Base-by-base conservation (phyloP, 164 flowering plant species). In the Aristolochia contorta region DNA sequence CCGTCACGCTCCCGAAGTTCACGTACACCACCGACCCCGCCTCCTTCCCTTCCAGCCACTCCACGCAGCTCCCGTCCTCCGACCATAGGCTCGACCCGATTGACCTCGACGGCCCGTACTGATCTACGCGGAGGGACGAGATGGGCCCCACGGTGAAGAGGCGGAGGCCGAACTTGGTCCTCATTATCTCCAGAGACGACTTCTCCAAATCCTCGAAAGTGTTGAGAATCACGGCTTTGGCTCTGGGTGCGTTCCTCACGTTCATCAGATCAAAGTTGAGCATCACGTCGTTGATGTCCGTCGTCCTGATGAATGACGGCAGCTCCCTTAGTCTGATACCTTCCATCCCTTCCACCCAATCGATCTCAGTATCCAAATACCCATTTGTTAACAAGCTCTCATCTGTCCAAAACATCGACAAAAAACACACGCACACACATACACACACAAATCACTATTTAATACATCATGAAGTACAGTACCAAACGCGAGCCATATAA, bases 121-220 rank as follows among this genome's bases (percentile, higher is more conserved):
- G n/a, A 74, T 76, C 82, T 79, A 55, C 15, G 12, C 43, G 43
- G 43, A 37, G 12, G 43, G 7, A 10, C 9, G 43, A 37, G 43
- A 37, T 0, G 43, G 12, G 83, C 6, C 85, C 85, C 13, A 77
- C 60, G 0, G 85, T 27, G 60, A 63, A 59, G 13, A 79, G 54
- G 0, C 33, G 67, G 0, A 66, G 69, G 51, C 50, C 30, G 22
- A 67, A 55, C n/a, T 37, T 52, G 49, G 57, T 32, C 1, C 65
- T 60, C 3, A 81, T 73, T 13, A 65, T 67, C 6, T 75, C 65
- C 13, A 79, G n/a, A 12, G 68, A 72, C 5, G 68, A 69, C 0
- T 52, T 56, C 47, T 81, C 85, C 14, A 81, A 59, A 12, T 61
- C 80, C 19, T 75, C 72, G 33, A 73, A 81, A 0, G 81, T 81